Conservation (phyloP, 2,329 filamentous ascomycete genomes). For the Cladosporium sp. region DNA sequence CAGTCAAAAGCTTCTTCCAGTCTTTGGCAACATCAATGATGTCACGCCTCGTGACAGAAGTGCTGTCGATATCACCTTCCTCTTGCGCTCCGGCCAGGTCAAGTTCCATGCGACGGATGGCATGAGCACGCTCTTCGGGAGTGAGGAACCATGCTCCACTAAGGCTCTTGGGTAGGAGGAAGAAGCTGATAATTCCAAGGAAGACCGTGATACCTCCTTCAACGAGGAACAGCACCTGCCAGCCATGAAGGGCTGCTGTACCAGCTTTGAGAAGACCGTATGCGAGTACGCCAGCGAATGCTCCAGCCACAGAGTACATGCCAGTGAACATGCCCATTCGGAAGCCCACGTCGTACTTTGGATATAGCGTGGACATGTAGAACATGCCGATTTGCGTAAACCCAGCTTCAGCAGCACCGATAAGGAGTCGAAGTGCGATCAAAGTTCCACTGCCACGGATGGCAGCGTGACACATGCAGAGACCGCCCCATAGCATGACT, state of each 20-base stretch:
- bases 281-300: slow-evolving; percentile 2
- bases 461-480: slow-evolving; percentile 1
- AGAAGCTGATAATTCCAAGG: slow-evolving; percentile 3
- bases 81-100: slow-evolving; percentile 2
- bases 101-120: slow-evolving; percentile 4
- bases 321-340: slow-evolving; percentile 4
- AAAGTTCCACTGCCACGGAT: neutral
- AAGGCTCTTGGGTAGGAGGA: neutral
- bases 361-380: slow-evolving; percentile 3
- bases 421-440: neutral
- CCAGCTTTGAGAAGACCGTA: neutral
- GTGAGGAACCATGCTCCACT: neutral
- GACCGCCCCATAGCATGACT: slow-evolving; percentile 4
- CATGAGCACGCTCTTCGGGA: neutral
- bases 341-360: slow-evolving; percentile 2
- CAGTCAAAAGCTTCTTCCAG: slow-evolving; percentile 4
- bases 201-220: slow-evolving; percentile 6
- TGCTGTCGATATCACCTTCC: slow-evolving; percentile 6
- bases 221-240: slow-evolving; percentile 2
- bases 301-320: slow-evolving; percentile 3
- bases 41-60: neutral
- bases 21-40: slow-evolving; percentile 6
- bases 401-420: slow-evolving; percentile 1
- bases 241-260: neutral
- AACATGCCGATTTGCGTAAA: slow-evolving; percentile 7